Evolutionary conservation across 805 yeast species (phyloP).

Genomic region (Myxozyma sirexii): DNA sequence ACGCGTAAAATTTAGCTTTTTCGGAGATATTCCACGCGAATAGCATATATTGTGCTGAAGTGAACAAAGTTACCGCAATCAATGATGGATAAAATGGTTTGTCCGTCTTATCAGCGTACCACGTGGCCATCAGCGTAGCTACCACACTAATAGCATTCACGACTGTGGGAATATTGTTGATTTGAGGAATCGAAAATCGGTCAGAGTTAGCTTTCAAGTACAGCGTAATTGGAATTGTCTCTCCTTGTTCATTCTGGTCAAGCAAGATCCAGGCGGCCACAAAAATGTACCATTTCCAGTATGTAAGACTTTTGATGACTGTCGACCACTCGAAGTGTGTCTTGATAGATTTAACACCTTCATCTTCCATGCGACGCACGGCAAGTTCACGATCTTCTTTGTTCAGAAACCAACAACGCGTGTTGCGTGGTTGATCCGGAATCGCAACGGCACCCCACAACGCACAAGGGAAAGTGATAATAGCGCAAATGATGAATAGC

Average conservation of each 20-base stretch:
- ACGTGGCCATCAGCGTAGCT: slow-evolving; percentile 43
- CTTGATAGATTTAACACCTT: slow-evolving; percentile 38
- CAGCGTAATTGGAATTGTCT: slow-evolving; percentile 14
- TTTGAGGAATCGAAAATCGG: slow-evolving; percentile 43
- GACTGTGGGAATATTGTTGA: slow-evolving; percentile 49
- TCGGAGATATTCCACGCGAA: slow-evolving; percentile 61
- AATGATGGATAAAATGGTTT: slow-evolving; percentile 46
- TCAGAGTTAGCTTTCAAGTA: slow-evolving; percentile 16
- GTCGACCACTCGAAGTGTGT: slow-evolving; percentile 32
- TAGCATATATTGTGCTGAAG: slow-evolving; percentile 47
- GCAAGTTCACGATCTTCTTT: slow-evolving; percentile 43
- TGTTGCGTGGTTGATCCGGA: slow-evolving; percentile 57
- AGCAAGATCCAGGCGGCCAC: slow-evolving; percentile 44
- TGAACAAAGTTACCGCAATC: slow-evolving; percentile 39
- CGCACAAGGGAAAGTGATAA: slow-evolving; percentile 48
- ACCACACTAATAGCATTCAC: slow-evolving; percentile 49
- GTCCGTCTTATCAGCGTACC: slow-evolving; percentile 19
- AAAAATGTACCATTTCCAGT: slow-evolving; percentile 44
- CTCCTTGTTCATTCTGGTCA: slow-evolving; percentile 34
- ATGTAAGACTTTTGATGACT: slow-evolving; percentile 36
- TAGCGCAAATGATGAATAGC: slow-evolving; percentile 67
- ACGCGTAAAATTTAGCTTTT: slow-evolving; percentile 63
- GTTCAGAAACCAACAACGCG: slow-evolving; percentile 42
- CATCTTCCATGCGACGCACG: slow-evolving; percentile 37
- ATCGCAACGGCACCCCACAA: slow-evolving; percentile 47